phyloP scores from a whole-genome alignment of 2,329 filamentous ascomycete genomes.

The Cytospora piceae region DNA sequence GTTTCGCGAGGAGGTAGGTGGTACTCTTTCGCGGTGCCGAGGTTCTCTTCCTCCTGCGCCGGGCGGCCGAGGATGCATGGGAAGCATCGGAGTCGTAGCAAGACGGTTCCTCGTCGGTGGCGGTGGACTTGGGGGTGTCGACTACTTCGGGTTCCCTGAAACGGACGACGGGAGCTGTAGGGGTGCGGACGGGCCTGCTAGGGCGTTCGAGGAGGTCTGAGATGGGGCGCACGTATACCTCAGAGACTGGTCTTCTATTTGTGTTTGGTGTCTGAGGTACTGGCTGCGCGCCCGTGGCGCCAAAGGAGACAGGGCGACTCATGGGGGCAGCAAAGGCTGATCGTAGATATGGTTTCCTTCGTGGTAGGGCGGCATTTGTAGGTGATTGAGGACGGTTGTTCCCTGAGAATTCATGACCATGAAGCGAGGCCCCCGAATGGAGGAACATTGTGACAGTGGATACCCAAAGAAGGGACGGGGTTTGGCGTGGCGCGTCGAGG shows the following conservation, averaged over 20 bases:
- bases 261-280: conserved; percentile 15
- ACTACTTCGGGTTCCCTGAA: conserved; percentile 47
- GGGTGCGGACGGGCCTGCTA: conserved; percentile 4
- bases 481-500: not conserved
- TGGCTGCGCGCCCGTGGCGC: conserved; percentile 16
- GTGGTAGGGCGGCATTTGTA: conserved; percentile 39
- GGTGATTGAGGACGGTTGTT: conserved; percentile 38
- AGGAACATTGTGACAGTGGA: conserved; percentile 55
- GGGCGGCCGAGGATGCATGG: conserved; percentile 20
- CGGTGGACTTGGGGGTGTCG: conserved; percentile 33
- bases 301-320: conserved; percentile 35
- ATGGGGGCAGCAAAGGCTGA: conserved; percentile 46
- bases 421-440: conserved; percentile 61
- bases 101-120: conserved; percentile 56
- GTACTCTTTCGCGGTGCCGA: conserved; percentile 60
- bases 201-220: conserved; percentile 44
- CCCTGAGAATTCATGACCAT: conserved; percentile 62
- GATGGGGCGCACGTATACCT: conserved; percentile 36
- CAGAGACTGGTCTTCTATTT: conserved; percentile 25
- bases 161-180: conserved; percentile 45
- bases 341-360: conserved; percentile 47
- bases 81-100: conserved; percentile 48
- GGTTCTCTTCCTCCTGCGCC: conserved; percentile 45
- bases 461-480: not conserved
- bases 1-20: conserved; percentile 69